phyloP scores from a whole-genome alignment of 2,329 filamentous ascomycete genomes.

The Trichoderma cornu-damae region DNA sequence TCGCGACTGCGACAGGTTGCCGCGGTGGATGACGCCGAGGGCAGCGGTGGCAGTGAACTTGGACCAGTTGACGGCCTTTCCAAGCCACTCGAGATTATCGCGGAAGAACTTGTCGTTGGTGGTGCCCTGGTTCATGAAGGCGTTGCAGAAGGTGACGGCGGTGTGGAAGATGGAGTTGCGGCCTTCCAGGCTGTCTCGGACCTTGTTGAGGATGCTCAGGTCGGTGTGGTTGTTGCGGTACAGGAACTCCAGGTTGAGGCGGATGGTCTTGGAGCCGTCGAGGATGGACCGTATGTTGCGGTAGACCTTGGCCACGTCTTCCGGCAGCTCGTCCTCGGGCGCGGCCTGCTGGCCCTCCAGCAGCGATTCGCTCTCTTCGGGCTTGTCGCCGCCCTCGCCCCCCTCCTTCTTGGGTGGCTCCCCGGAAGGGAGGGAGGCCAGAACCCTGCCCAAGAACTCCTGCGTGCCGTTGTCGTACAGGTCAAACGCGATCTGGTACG shows the following conservation, averaged over 20 bases:
- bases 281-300: conserved; percentile 64
- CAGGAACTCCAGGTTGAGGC: conserved; percentile 91
- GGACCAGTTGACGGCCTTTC: conserved; percentile 98
- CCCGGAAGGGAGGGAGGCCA: conserved; percentile 66
- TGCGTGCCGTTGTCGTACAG: conserved; percentile 98
- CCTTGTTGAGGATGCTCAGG: conserved; percentile 87
- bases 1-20: conserved; percentile 87
- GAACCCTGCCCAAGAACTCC: conserved; percentile 88
- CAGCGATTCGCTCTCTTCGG: conserved; percentile 45
- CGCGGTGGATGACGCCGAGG: conserved; percentile 91
- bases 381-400: conserved; percentile 41
- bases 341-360: conserved; percentile 47
- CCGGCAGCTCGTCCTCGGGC: conserved; percentile 49
- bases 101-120: conserved; percentile 98
- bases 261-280: conserved; percentile 87
- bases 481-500: conserved; percentile 97
- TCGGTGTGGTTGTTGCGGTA: conserved; percentile 95
- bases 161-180: conserved; percentile 98
- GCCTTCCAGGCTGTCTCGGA: conserved; percentile 90
- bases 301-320: conserved; percentile 53
- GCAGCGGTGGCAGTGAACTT: conserved; percentile 98
- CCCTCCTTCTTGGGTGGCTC: conserved; percentile 37
- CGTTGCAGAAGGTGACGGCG: conserved; percentile 93
- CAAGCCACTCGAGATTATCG: conserved; percentile 95
- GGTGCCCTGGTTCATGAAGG: conserved; percentile 98